Base-by-base conservation (phyloP, 306 rosid species). In the Inga laurina region DNA sequence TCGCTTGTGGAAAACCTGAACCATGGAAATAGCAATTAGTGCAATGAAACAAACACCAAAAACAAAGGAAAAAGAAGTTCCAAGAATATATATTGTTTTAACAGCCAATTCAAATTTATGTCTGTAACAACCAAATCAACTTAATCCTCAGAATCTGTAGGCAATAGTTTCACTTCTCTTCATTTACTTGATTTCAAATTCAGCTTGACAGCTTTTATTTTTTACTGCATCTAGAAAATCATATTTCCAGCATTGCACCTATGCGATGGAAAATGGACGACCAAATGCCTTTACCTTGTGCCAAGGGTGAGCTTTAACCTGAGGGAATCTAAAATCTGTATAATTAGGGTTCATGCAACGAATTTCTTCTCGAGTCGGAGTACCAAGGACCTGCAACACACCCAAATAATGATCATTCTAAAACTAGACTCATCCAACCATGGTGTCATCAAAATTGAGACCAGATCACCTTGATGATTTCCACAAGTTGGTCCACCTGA, bases 281-380 rank as follows among this genome's bases (percentile, higher is more conserved):
- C 13, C 72, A 34, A 81, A 86, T 88, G 77, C n/a, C 71, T 27
- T 74, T 61, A 92, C 98, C 95, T 94, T 92, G 88, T 94, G 96
- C 97, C 97, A 93, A 56, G 96, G 97, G 78, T 93, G 97, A 52
- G 97, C 97, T 89, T 93, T 93, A 37, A 93, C 85, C 86, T 93
- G 97, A 81, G 98, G 98, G 85, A 94, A 94, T 86, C 98, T 92
- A 84, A 91, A 92, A 81, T 92, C 95, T 10, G 93, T 90, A 78
- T 94, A 94, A 81, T 85, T 89, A 4, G 97, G 97, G 83, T 94
- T 94, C 98, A 94, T 92, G 88, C 98, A 92, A 48, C 95, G 94
- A 71, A 94, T 92, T 89, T 94, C 98, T 83, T 94, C 98, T 81
- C 95, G 90, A 35, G 98, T 92, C 27, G 98, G 97, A 72, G 97